Evolutionary conservation across 352 stramenopile genomes (phyloP), one percentile per base, ranked within the genome.

Genomic region (Pythium pyrilobum): DNA sequence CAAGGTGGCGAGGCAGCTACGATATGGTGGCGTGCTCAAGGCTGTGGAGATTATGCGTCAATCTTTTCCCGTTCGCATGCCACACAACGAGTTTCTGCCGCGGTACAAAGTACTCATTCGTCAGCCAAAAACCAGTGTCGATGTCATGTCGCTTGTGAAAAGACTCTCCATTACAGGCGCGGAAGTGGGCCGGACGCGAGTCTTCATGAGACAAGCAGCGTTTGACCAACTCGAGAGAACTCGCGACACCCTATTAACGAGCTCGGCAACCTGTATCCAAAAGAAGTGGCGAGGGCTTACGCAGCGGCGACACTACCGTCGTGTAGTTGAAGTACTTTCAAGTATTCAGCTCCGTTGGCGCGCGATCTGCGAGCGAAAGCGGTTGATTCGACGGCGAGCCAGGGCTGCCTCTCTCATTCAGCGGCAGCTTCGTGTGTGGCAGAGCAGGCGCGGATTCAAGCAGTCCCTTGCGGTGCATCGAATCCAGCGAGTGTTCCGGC

Each of bases 21-120:
- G 81, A 4, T 95, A 93, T 45, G 85, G 84, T 28, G 85, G 85
- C 18, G 83, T 95, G 3, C 57, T 96, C 16, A 89, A 95, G 51
- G 85, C 83, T 1, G 74, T 95, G 9, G 70, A 92, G 57, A 89
- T 96, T 33, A 86, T 89, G 66, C 77, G 85, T 2, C 81, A 86
- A 40, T 92, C 85, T 2, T 96, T 84, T 45, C 80, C 83, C 11
- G 83, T 89, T 34, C 85, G 86, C 13, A 87, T 92, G 75, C 57
- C 55, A 3, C 85, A 92, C 59, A 41, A 36, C 0, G 69, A 84
- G 25, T 93, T 96, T 56, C 56, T 85, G 0, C 62, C 66, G 32
- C 76, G 81, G 29, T 93, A 89, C 42, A 36, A 40, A 16, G 38
- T 70, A 11, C 56, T 88, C 34, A 20, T 64, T 18, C 29, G 41